These are phyloP conservation scores for Microthlaspi erraticum DNA, from an alignment of 345 rosid genomes.

Conservation along the genomic window DNA sequence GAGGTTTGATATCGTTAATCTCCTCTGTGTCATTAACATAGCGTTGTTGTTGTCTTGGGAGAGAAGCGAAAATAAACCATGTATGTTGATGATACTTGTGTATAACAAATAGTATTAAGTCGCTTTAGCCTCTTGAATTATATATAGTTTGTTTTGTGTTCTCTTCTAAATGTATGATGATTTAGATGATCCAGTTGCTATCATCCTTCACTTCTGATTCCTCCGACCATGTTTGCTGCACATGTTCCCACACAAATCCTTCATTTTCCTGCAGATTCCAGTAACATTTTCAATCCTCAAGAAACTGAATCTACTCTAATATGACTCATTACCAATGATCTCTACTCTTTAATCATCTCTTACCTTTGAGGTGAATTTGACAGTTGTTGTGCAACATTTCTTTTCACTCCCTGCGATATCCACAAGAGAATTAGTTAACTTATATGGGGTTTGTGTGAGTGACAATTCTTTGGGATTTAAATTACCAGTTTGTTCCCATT, in stretches of 20 bases:
- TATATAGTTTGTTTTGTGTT: too few relatives aligned
- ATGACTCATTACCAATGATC: not conserved
- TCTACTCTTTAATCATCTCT: slow-evolving; percentile 14
- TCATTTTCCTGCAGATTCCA: slow-evolving; percentile 46
- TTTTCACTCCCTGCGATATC: slow-evolving; percentile 60
- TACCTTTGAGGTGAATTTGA: slow-evolving; percentile 60
- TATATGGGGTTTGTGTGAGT: not conserved
- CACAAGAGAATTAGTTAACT: not conserved
- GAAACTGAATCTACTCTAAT: slow-evolving; percentile 13
- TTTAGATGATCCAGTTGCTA: slow-evolving; percentile 51
- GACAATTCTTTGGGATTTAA: not conserved
- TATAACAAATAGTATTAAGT: too few relatives aligned
- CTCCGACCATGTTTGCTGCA: slow-evolving; percentile 77
- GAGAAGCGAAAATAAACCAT: too few relatives aligned
- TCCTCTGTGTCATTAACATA: too few relatives aligned
- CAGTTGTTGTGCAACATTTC: slow-evolving; percentile 62
- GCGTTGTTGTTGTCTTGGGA: too few relatives aligned
- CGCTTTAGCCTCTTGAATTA: too few relatives aligned
- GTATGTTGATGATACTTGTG: too few relatives aligned
- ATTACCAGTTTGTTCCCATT: slow-evolving; percentile 84
- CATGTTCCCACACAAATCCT: slow-evolving; percentile 54
- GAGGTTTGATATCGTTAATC: too few relatives aligned
- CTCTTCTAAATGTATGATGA: not conserved
- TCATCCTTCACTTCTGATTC: slow-evolving; percentile 53
- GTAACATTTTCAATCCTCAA: slow-evolving; percentile 21